Conservation (phyloP, 106 monocot genomes). For the Cymbidium sinense region DNA sequence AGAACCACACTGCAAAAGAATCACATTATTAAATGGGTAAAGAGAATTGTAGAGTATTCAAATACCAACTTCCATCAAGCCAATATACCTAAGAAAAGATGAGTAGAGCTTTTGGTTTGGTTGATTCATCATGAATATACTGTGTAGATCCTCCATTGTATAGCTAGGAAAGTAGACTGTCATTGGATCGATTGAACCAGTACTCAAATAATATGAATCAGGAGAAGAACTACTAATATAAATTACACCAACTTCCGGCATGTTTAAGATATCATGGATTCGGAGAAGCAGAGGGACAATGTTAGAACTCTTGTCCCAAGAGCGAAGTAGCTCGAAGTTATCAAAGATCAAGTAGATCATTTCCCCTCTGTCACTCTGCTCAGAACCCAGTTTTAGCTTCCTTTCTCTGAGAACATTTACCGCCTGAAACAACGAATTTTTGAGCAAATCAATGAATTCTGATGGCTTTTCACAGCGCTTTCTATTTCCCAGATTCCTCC, state of each 20-base stretch:
- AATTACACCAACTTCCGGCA: conserved; percentile 52
- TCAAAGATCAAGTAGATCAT: conserved; percentile 82
- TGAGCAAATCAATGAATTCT: conserved; percentile 60
- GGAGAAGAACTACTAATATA: conserved; percentile 66
- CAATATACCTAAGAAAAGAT: conserved; percentile 73
- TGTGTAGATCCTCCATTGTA: conserved; percentile 53
- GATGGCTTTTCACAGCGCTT: conserved; percentile 58
- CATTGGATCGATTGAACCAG: conserved; percentile 55
- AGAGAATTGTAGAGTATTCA: background rate
- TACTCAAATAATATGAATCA: conserved; percentile 48
- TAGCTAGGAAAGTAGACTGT: conserved; percentile 73
- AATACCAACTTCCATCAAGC: background rate
- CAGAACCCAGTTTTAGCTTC: conserved; percentile 5
- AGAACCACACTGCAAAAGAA: conserved; percentile 53
- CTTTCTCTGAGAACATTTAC: conserved; percentile 1
- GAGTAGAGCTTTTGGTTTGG: conserved; percentile 66
- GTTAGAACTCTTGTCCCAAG: conserved; percentile 51
- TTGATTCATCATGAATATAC: conserved; percentile 64
- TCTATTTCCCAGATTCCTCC: conserved; percentile 15
- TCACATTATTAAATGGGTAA: background rate
- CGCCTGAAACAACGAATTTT: conserved; percentile 26
- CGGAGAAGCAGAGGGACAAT: conserved; percentile 58
- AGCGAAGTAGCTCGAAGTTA: conserved; percentile 60
- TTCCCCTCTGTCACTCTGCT: conserved; percentile 21
- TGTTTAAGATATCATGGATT: conserved; percentile 45